Conservation (phyloP, 2,329 filamentous ascomycete species). For the Cercospora sesami region DNA sequence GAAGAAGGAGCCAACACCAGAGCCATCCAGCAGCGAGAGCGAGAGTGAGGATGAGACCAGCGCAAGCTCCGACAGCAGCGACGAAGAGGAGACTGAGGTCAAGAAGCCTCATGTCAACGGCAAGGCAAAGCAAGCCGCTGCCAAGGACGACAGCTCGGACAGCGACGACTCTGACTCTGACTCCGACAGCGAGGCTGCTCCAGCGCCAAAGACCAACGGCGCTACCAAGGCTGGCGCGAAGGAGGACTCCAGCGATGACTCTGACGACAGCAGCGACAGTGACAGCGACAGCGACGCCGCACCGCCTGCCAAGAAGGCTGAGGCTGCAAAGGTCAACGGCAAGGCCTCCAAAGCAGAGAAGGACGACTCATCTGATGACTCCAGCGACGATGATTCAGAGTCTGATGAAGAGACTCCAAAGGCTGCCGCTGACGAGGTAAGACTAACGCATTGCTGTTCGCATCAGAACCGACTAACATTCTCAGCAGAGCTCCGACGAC, state of each 20-base stretch:
- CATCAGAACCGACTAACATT: background rate
- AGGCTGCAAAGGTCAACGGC: conserved; percentile 36
- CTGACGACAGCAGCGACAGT: conserved; percentile 28
- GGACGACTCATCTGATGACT: conserved; percentile 29
- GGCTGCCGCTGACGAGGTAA: conserved; percentile 32
- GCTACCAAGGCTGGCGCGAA: conserved; percentile 32
- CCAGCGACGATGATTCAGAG: conserved; percentile 35
- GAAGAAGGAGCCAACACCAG: conserved; percentile 52
- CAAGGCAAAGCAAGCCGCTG: conserved; percentile 29
- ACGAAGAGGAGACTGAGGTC: conserved; percentile 36
- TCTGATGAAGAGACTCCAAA: conserved; percentile 31
- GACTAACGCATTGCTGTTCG: background rate
- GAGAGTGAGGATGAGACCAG: conserved; percentile 37
- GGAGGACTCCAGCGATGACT: conserved; percentile 23
- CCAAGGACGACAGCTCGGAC: conserved; percentile 24
- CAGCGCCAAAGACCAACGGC: conserved; percentile 33
- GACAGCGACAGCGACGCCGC: conserved; percentile 38
- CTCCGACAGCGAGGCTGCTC: conserved; percentile 36
- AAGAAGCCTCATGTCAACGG: conserved; percentile 32
- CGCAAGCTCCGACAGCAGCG: conserved; percentile 42
- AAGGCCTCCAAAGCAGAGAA: conserved; percentile 23
- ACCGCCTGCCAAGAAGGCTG: conserved; percentile 25
- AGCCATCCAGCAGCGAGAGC: conserved; percentile 42
- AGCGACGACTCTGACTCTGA: conserved; percentile 28
- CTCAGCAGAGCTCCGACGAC: conserved; percentile 38